Conservation (phyloP, 2,329 filamentous ascomycete genomes). For the Pseudovirgaria hyperparasitica region DNA sequence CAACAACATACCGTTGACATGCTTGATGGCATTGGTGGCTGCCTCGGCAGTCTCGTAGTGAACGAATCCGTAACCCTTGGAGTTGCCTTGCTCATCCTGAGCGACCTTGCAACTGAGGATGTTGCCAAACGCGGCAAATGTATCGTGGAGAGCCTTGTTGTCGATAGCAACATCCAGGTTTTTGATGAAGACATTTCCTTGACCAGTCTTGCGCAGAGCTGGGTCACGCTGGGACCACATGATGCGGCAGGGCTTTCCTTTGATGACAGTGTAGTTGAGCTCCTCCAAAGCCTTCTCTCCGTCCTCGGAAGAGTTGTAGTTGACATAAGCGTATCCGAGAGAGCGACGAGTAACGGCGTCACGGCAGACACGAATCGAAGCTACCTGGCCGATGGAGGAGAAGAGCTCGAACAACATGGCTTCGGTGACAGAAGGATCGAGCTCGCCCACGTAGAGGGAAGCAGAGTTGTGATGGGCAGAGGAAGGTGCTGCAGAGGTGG, state of each 20-base stretch:
- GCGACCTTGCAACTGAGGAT: constrained; percentile 99
- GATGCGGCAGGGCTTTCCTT: constrained; percentile 97
- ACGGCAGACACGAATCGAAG: constrained; percentile 98
- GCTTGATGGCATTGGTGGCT: constrained; percentile 94
- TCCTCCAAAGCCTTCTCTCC: constrained; percentile 98
- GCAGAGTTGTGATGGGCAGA: constrained; percentile 83
- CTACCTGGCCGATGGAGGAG: constrained; percentile 96
- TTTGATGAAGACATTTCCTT: constrained; percentile 99
- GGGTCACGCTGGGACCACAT: constrained; percentile 99
- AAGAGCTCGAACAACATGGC: constrained; percentile 99
- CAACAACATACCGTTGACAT: constrained; percentile 97
- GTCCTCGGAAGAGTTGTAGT: constrained; percentile 96
- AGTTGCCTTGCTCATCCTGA: constrained; percentile 91
- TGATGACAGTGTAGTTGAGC: constrained; percentile 99
- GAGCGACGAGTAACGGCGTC: constrained; percentile 97
- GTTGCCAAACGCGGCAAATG: constrained; percentile 95
- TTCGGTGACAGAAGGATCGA: constrained; percentile 94
- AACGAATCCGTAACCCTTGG: constrained; percentile 98
- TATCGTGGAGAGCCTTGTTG: constrained; percentile 99
- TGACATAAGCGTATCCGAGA: constrained; percentile 98
- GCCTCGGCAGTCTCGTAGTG: constrained; percentile 99
- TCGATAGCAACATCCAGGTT: constrained; percentile 97
- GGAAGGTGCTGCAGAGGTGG: constrained; percentile 55
- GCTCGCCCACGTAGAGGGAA: constrained; percentile 97
- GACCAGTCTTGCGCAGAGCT: constrained; percentile 95